Evolutionary conservation across 306 rosid species (phyloP).

Genomic region (Malus sieversii): DNA sequence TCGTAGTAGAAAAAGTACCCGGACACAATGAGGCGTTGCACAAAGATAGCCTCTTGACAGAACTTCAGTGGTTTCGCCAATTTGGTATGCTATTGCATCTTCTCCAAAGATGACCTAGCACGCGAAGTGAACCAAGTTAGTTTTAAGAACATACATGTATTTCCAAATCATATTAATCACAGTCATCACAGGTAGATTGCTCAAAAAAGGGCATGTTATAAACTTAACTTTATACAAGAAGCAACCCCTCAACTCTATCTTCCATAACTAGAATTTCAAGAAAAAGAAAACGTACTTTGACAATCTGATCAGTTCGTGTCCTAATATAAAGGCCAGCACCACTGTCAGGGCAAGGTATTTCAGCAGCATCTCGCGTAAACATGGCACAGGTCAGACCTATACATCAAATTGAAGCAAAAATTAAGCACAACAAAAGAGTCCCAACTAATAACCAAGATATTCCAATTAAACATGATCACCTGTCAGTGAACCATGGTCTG

Average conservation of each 20-base stretch:
- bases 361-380: slow-evolving; percentile 62
- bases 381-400: slow-evolving; percentile 77
- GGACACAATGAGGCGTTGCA: slow-evolving; percentile 97
- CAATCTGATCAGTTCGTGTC: slow-evolving; percentile 72
- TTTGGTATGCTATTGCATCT: slow-evolving; percentile 89
- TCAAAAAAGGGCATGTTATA: too few relatives aligned
- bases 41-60: slow-evolving; percentile 86
- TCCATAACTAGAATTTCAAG: slow-evolving; percentile 13
- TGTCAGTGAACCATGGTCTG: slow-evolving; percentile 96
- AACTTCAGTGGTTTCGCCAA: slow-evolving; percentile 92
- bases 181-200: background rate
- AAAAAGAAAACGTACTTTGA: slow-evolving; percentile 52
- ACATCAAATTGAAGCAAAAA: slow-evolving; percentile 33
- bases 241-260: background rate
- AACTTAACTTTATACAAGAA: too few relatives aligned
- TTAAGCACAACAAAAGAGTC: slow-evolving; percentile 8
- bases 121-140: background rate
- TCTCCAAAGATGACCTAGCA: slow-evolving; percentile 67
- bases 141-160: slow-evolving; percentile 5
- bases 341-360: slow-evolving; percentile 77
- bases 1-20: slow-evolving; percentile 35
- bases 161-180: background rate
- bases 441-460: background rate
- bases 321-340: slow-evolving; percentile 79
- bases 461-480: slow-evolving; percentile 33